Evolutionary conservation across 1,139 yeast genomes (phyloP).

Genomic region (Scheffersomyces illinoinensis): DNA sequence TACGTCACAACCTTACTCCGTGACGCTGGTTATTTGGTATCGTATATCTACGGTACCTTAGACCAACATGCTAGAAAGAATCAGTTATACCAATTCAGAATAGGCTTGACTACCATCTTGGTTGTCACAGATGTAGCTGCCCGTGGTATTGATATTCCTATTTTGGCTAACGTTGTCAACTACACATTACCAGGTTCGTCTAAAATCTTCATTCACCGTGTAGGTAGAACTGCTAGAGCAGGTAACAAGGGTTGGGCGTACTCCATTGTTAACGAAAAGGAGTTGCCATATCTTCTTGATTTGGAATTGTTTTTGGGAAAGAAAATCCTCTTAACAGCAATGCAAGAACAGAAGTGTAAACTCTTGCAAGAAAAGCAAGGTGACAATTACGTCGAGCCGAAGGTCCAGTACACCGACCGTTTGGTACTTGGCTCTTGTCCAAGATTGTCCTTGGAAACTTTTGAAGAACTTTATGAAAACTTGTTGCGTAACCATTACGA

Average conservation of each 20-base stretch:
- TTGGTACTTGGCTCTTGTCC: constrained; percentile 85
- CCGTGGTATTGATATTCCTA: constrained; percentile 98
- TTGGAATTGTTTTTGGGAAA: constrained; percentile 88
- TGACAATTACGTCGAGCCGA: constrained; percentile 47
- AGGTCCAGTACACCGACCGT: constrained; percentile 70
- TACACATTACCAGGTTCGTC: constrained; percentile 90
- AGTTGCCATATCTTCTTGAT: constrained; percentile 86
- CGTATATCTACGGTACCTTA: constrained; percentile 90
- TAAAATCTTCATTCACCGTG: constrained; percentile 93
- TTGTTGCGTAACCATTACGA: constrained; percentile 70
- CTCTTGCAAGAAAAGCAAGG: constrained; percentile 48
- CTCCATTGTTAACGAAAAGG: constrained; percentile 81
- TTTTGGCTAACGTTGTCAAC: constrained; percentile 90
- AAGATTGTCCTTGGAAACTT: constrained; percentile 65
- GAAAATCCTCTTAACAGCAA: constrained; percentile 68
- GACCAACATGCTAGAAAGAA: constrained; percentile 94
- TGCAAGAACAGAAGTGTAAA: constrained; percentile 64
- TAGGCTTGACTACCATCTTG: constrained; percentile 77
- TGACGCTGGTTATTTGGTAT: constrained; percentile 80
- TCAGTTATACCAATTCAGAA: constrained; percentile 81
- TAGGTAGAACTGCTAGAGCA: constrained; percentile 99
- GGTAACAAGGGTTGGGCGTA: constrained; percentile 99
- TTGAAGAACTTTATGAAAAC: constrained; percentile 70
- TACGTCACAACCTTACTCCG: constrained; percentile 70
- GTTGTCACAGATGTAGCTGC: constrained; percentile 99